A percentile compares a stretch with the other conserved stretches of the same genome.
Conservation (phyloP, 2,329 filamentous ascomycete species). For the Exophiala calicioides region DNA sequence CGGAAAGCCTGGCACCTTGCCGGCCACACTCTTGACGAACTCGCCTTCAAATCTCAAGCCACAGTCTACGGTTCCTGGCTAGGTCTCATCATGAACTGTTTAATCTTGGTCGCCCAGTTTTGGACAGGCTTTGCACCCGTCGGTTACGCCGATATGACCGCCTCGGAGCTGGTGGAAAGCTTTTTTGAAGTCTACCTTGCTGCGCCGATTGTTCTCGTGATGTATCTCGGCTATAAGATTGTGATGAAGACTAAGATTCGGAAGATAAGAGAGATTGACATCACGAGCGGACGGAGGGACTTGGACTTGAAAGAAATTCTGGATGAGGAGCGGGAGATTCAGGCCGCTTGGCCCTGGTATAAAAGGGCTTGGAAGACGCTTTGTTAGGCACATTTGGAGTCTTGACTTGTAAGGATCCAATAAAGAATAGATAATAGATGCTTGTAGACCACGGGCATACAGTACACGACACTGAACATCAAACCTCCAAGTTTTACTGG, state of each 20-base stretch:
- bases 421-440: neutral
- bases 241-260: slow-evolving; percentile 70
- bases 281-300: slow-evolving; percentile 80
- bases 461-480: too few relatives aligned
- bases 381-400: slow-evolving; percentile 53
- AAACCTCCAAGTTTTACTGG: too few relatives aligned
- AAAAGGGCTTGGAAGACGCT: slow-evolving; percentile 73
- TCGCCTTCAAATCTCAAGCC: slow-evolving; percentile 63
- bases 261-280: slow-evolving; percentile 74
- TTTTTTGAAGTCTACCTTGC: slow-evolving; percentile 37
- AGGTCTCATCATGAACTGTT: slow-evolving; percentile 57
- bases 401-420: neutral
- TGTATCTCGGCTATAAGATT: slow-evolving; percentile 75
- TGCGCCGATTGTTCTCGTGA: slow-evolving; percentile 36
- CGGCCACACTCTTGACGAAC: slow-evolving; percentile 62
- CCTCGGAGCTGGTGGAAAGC: slow-evolving; percentile 27
- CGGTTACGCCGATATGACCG: slow-evolving; percentile 31
- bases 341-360: slow-evolving; percentile 70
- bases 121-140: slow-evolving; percentile 36
- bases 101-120: slow-evolving; percentile 58
- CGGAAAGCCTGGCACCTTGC: slow-evolving; percentile 60
- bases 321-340: slow-evolving; percentile 76
- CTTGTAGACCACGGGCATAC: too few relatives aligned
- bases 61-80: slow-evolving; percentile 65
- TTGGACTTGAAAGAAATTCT: slow-evolving; percentile 77